Conservation (phyloP, 2,329 filamentous ascomycete species). For the Ramichloridium luteum region DNA sequence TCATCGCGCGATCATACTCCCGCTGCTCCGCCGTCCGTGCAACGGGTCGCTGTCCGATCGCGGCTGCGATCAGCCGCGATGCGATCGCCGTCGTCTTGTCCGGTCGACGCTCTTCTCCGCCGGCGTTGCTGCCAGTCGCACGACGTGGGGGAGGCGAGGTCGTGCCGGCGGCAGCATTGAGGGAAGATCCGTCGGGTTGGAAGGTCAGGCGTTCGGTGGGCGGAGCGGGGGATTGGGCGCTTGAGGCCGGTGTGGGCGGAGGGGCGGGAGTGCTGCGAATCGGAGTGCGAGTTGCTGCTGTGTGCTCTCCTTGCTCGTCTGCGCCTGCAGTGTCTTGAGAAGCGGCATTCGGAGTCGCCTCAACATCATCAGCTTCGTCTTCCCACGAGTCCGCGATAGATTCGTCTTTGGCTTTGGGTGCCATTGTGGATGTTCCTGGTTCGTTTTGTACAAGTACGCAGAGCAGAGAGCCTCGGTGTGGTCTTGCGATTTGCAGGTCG, state of each 20-base stretch:
- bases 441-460: too few species aligned
- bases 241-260: conserved; percentile 55
- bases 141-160: conserved; percentile 2
- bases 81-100: conserved; percentile 94
- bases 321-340: conserved; percentile 24
- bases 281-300: conserved; percentile 21
- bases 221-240: conserved; percentile 26
- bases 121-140: not conserved
- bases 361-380: conserved; percentile 53
- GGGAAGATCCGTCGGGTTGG: conserved; percentile 12
- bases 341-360: too few species aligned
- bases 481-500: too few species aligned
- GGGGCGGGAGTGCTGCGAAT: conserved; percentile 49
- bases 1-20: conserved; percentile 70
- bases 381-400: conserved; percentile 62
- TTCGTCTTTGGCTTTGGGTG: too few species aligned
- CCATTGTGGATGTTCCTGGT: too few species aligned
- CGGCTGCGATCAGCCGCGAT: conserved; percentile 76
- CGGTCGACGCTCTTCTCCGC: conserved; percentile 36
- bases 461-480: too few species aligned
- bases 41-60: conserved; percentile 68
- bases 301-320: conserved; percentile 19
- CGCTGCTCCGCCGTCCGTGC: conserved; percentile 78
- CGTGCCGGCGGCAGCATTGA: not conserved
- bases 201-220: too few species aligned